These are phyloP conservation scores for Extremus antarcticus DNA, from an alignment of 495 filamentous ascomycete species.

Conservation along the genomic window DNA sequence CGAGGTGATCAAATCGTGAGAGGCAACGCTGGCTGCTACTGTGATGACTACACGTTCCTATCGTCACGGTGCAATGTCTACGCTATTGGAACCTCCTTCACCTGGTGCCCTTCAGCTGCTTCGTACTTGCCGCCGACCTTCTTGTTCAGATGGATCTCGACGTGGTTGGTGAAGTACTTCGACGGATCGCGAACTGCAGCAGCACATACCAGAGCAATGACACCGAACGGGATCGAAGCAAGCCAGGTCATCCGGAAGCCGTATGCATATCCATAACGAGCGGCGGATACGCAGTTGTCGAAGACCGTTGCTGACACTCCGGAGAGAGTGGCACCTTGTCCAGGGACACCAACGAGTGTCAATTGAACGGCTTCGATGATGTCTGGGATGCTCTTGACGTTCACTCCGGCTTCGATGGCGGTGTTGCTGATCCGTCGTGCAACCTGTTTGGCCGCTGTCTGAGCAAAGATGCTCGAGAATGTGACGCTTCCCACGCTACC, in stretches of 20 bases:
- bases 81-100: not conserved
- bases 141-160: constrained; percentile 28
- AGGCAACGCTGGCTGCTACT: too few species aligned
- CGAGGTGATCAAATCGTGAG: too few species aligned
- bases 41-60: not conserved
- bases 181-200: constrained; percentile 24
- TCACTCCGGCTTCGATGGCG: constrained; percentile 18
- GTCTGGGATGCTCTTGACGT: constrained; percentile 6
- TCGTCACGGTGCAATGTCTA: too few species aligned
- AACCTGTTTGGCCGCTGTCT: constrained; percentile 17
- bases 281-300: constrained; percentile 14
- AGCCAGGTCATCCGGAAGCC: constrained; percentile 28
- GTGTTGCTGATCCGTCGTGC: constrained; percentile 16
- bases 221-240: constrained; percentile 29
- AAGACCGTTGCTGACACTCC: constrained; percentile 16
- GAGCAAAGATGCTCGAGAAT: constrained; percentile 16
- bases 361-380: constrained; percentile 20
- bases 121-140: constrained; percentile 18
- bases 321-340: constrained; percentile 10
- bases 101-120: not conserved
- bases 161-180: constrained; percentile 28
- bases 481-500: constrained; percentile 19
- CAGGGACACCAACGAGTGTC: constrained; percentile 22
- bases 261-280: constrained; percentile 26
- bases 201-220: constrained; percentile 24